Evolutionary conservation across 2,329 filamentous ascomycete genomes (phyloP).

Genomic region (Beauveria bassiana): DNA sequence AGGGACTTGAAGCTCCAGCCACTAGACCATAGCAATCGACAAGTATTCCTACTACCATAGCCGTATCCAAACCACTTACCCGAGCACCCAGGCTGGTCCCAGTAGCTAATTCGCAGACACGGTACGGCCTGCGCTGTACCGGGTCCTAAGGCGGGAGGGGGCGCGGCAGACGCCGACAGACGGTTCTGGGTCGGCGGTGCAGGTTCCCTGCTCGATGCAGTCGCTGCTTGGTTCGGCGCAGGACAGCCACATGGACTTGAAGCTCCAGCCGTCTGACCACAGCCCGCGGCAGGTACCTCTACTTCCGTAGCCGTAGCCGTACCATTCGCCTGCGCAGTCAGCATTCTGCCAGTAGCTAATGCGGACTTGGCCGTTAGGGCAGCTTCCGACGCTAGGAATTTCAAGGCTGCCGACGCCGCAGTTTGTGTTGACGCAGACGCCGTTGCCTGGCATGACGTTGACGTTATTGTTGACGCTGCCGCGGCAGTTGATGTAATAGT

Average conservation of each 20-base stretch:
- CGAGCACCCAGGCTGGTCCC: neutral
- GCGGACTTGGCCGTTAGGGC: constrained; percentile 1
- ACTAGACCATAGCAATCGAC: neutral
- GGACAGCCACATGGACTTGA: neutral
- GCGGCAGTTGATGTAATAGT: neutral
- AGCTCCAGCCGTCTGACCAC: constrained; percentile 2
- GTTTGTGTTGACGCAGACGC: constrained; percentile 1
- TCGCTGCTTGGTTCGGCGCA: neutral
- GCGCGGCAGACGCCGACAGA: neutral
- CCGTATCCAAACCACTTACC: constrained; percentile 9
- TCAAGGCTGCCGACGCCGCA: constrained; percentile 4
- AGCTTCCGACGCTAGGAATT: neutral
- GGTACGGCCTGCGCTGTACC: constrained; percentile 3
- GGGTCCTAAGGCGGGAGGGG: neutral
- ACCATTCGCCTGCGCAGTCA: constrained; percentile 4
- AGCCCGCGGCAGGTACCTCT: neutral
- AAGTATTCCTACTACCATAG: neutral
- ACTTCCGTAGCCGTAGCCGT: constrained; percentile 8
- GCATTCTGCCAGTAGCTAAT: constrained; percentile 8
- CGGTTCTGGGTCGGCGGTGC: neutral
- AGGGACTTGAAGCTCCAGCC: constrained; percentile 8
- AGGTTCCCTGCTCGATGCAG: constrained; percentile 2
- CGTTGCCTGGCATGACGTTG: neutral
- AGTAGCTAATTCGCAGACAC: constrained; percentile 7
- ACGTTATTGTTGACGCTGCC: neutral